Evolutionary conservation across 257 asterid genomes (phyloP).

Genomic region (Solanum bukasovii): DNA sequence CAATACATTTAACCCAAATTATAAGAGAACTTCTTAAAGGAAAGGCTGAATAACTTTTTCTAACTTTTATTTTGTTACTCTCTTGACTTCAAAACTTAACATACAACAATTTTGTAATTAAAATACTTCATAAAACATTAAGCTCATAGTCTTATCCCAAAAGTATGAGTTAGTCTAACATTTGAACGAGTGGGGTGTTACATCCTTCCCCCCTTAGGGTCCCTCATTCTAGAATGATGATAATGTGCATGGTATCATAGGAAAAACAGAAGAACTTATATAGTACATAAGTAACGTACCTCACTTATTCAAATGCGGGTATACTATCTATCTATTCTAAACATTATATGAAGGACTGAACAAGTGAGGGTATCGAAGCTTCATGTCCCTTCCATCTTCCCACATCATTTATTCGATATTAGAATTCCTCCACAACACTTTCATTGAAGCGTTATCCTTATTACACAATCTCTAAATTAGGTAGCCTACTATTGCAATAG

Average conservation of each 20-base stretch:
- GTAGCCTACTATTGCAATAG: too few species aligned
- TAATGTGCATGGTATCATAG: too few species aligned
- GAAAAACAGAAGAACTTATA: too few species aligned
- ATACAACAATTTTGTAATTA: too few species aligned
- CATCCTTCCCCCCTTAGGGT: neutral
- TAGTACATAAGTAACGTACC: too few species aligned
- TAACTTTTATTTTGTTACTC: too few species aligned
- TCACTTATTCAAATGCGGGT: neutral
- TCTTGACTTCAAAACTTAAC: neutral
- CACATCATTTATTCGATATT: too few species aligned
- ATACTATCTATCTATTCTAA: neutral
- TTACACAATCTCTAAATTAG: neutral
- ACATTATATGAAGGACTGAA: neutral
- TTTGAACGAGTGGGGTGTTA: too few species aligned
- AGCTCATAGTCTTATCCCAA: neutral
- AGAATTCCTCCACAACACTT: neutral
- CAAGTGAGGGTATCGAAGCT: neutral
- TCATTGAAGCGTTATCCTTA: neutral
- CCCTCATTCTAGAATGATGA: neutral
- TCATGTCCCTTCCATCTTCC: neutral
- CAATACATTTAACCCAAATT: too few species aligned
- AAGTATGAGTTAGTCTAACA: neutral
- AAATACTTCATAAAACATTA: neutral
- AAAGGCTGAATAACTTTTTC: too few species aligned
- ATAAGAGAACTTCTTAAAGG: too few species aligned